A percentile compares a stretch with the other conserved stretches of the same genome.
Evolutionary conservation across 768 basidiomycete genomes (phyloP).

Genomic region (Leucogyrophana mollusca): DNA sequence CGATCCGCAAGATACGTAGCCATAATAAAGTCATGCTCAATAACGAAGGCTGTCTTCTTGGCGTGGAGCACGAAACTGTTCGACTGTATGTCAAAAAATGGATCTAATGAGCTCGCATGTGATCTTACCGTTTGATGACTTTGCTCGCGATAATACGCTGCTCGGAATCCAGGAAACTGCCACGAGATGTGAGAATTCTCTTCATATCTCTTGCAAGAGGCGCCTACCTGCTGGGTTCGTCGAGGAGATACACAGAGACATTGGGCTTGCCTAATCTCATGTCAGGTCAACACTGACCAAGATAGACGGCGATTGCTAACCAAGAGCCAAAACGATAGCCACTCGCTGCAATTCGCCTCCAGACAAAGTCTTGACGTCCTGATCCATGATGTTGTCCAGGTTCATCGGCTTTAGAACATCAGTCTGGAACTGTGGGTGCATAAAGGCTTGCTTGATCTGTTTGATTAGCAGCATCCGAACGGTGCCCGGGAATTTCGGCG

Average conservation of each 20-base stretch:
- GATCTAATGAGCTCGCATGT: neutral
- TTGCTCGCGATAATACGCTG: conserved; percentile 98
- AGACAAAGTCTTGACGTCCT: conserved; percentile 96
- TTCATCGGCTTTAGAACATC: conserved; percentile 98
- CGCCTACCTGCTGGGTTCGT: conserved; percentile 82
- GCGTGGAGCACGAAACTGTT: conserved; percentile 88
- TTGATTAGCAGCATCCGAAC: conserved; percentile 94
- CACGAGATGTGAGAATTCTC: conserved; percentile 1
- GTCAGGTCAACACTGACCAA: conserved; percentile 6
- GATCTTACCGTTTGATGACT: conserved; percentile 86
- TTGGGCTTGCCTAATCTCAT: conserved; percentile 59
- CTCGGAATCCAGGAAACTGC: conserved; percentile 94
- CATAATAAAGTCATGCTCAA: conserved; percentile 99
- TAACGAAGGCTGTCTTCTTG: conserved; percentile 97
- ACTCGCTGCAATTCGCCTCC: conserved; percentile 99
- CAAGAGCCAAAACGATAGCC: conserved; percentile 91
- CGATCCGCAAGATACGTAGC: conserved; percentile 98
- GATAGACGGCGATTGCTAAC: conserved; percentile 34
- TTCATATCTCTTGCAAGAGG: neutral
- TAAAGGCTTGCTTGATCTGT: conserved; percentile 92
- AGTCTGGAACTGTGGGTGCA: conserved; percentile 99
- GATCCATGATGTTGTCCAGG: conserved; percentile 92
- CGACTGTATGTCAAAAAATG: conserved; percentile 1
- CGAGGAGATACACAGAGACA: conserved; percentile 89
- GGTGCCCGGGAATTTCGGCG: conserved; percentile 96